Evolutionary conservation across 805 yeast species (phyloP).

Genomic region (Nakazawaea holstii): DNA sequence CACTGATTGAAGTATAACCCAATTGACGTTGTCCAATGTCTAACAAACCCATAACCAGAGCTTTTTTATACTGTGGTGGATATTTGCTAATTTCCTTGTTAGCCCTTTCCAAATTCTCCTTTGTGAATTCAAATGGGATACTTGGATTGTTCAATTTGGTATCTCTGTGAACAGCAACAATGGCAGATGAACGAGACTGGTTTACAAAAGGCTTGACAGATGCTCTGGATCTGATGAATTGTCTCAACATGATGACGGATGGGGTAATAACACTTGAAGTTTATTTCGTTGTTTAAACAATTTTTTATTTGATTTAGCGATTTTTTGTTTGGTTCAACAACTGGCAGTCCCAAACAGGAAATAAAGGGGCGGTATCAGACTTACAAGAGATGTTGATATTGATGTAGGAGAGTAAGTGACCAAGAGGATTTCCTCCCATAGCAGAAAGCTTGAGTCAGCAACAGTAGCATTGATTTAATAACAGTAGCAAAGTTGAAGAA

Average conservation of each 20-base stretch:
- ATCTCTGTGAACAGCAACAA: constrained; percentile 65
- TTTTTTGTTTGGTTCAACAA: no score
- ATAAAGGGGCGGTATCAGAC: no score
- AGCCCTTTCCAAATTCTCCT: constrained; percentile 64
- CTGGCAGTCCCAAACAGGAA: no score
- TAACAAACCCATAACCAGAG: constrained; percentile 82
- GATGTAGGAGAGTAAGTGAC: no score
- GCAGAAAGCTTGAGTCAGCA: no score
- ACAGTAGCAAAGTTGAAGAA: no score
- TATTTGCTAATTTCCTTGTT: constrained; percentile 69
- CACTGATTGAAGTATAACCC: constrained; percentile 81
- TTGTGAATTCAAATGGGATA: constrained; percentile 66
- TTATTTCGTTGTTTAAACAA: background rate
- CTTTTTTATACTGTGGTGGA: constrained; percentile 83
- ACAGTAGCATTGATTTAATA: no score
- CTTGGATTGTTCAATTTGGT: constrained; percentile 59
- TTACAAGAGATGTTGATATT: no score
- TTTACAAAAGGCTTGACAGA: background rate
- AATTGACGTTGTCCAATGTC: constrained; percentile 85
- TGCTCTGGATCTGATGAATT: background rate
- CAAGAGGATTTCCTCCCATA: no score
- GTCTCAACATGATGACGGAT: background rate
- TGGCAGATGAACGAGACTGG: constrained; percentile 20
- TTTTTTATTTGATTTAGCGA: no score
- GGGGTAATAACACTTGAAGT: background rate